Percentiles rank a stretch among this genome's conserved stretches.
Conservation (phyloP, 768 basidiomycete species). For the Lactarius indigo region DNA sequence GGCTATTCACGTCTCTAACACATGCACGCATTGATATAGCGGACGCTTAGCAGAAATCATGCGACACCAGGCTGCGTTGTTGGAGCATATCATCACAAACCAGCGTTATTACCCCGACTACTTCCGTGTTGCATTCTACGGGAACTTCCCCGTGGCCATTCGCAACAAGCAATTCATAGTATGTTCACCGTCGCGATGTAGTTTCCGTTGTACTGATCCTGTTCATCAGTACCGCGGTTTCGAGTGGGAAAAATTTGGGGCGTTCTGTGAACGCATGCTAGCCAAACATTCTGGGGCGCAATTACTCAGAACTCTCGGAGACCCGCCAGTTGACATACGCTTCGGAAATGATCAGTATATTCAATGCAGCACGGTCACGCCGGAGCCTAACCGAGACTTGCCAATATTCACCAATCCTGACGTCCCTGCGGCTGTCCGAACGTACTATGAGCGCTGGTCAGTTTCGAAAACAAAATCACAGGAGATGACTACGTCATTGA, state of each 20-base stretch:
- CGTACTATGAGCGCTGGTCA: constrained; percentile 86
- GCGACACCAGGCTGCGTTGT: constrained; percentile 78
- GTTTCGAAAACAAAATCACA: constrained; percentile 6
- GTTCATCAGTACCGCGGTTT: constrained; percentile 77
- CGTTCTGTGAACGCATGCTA: constrained; percentile 88
- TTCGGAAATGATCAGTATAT: constrained; percentile 81
- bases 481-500: neutral
- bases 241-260: constrained; percentile 90
- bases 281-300: constrained; percentile 86
- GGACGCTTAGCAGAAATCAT: constrained; percentile 81
- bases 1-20: constrained; percentile 12
- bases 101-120: constrained; percentile 89
- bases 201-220: constrained; percentile 2
- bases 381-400: constrained; percentile 75
- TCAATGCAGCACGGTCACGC: constrained; percentile 80
- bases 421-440: constrained; percentile 72
- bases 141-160: constrained; percentile 82
- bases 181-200: constrained; percentile 27
- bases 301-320: constrained; percentile 65
- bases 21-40: constrained; percentile 36
- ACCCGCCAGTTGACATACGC: constrained; percentile 78
- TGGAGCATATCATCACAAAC: constrained; percentile 81
- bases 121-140: constrained; percentile 91
- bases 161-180: constrained; percentile 91
- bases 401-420: constrained; percentile 84